Conservation (phyloP, 768 basidiomycete genomes). For the Psilocybe cubensis region DNA sequence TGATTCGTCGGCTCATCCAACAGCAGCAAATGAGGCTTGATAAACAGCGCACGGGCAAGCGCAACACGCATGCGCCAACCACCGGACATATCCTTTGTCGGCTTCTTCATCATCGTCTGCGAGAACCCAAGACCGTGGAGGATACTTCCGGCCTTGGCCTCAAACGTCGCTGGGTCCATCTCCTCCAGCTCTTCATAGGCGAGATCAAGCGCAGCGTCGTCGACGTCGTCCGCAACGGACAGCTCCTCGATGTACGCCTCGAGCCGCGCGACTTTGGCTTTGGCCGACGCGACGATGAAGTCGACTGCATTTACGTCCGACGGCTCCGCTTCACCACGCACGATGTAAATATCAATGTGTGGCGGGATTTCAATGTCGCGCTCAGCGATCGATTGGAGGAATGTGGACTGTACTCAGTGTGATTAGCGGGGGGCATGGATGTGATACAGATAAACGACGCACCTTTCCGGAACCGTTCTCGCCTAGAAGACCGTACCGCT, state of each 20-base stretch:
- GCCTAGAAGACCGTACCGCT: slow-evolving; percentile 93
- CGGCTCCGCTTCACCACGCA: slow-evolving; percentile 94
- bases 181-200: slow-evolving; percentile 97
- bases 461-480: slow-evolving; percentile 99
- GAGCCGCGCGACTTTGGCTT: slow-evolving; percentile 89
- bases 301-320: slow-evolving; percentile 96
- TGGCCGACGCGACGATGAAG: slow-evolving; percentile 93
- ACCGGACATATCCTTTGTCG: slow-evolving; percentile 99
- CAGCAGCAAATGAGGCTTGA: slow-evolving; percentile 94
- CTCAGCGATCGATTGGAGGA: slow-evolving; percentile 93
- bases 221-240: slow-evolving; percentile 85
- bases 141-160: slow-evolving; percentile 93
- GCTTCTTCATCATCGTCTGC: slow-evolving; percentile 90
- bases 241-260: slow-evolving; percentile 95
- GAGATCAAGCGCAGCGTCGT: slow-evolving; percentile 84
- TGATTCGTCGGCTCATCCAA: slow-evolving; percentile 95
- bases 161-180: slow-evolving; percentile 94
- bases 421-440: background rate
- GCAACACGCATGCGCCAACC: slow-evolving; percentile 99
- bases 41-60: slow-evolving; percentile 91
- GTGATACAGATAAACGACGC: slow-evolving; percentile 16
- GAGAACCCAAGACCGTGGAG: slow-evolving; percentile 97
- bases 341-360: slow-evolving; percentile 98
- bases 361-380: slow-evolving; percentile 93
- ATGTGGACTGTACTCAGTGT: slow-evolving; percentile 71